A percentile compares a stretch with the other conserved stretches of the same genome.
These are phyloP conservation scores for Paraconiothyrium sp. DNA, from an alignment of 2,329 filamentous ascomycete species.

Conservation along the genomic window DNA sequence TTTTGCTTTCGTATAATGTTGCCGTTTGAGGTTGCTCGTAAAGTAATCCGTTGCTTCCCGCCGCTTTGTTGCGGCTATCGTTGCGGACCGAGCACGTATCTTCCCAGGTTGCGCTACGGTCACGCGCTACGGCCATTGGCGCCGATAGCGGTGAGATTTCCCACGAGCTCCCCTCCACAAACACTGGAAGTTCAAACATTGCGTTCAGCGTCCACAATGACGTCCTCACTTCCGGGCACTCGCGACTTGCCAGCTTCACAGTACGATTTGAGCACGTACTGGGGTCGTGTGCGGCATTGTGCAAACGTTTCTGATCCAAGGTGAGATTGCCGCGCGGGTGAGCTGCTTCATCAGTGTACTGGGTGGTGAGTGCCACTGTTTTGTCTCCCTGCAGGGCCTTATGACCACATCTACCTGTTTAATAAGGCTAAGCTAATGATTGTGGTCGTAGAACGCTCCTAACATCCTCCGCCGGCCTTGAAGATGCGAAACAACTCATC, in stretches of 20 bases:
- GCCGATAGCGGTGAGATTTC: constrained; percentile 13
- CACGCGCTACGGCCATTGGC: neutral
- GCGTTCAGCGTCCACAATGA: constrained; percentile 56
- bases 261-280: constrained; percentile 93
- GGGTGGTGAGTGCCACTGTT: constrained; percentile 52
- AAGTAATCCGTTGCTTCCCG: neutral
- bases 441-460: constrained; percentile 77
- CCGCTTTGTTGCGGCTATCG: neutral
- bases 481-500: constrained; percentile 84
- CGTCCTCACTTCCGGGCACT: constrained; percentile 68
- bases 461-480: constrained; percentile 78
- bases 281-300: constrained; percentile 91
- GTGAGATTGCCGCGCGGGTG: constrained; percentile 65
- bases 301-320: constrained; percentile 92
- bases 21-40: neutral
- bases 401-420: neutral
- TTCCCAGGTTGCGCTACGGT: neutral
- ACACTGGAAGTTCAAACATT: constrained; percentile 1
- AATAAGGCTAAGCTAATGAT: constrained; percentile 27
- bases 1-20: neutral
- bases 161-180: neutral
- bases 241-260: constrained; percentile 91
- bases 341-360: constrained; percentile 20
- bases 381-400: constrained; percentile 22
- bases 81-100: constrained; percentile 9